Base-by-base conservation (phyloP, 176 grass and related monocot species). In the Aegilops bicornis region DNA sequence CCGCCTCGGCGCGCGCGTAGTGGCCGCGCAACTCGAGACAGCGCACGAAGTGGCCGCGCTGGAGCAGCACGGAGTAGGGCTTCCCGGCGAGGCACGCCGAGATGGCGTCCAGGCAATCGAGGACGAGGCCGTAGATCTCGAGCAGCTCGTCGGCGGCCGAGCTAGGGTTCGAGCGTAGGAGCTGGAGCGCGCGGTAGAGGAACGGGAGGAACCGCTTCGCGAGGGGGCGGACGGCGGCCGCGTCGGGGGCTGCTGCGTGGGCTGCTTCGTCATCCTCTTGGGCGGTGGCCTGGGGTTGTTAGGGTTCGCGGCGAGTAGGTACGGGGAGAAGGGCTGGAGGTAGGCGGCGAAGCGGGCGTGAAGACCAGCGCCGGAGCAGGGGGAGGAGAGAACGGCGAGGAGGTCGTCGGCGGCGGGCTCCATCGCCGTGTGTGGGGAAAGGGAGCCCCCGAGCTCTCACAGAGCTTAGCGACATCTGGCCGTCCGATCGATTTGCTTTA, bases 201-300 rank as follows among this genome's bases (percentile, higher is more conserved):
- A 98, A 98, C 20, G 89, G 71, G 54, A 98, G 87, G 59, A 92
- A 98, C 4, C 76, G 86, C 88, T 93, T 95, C 23, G 93, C 93
- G 24, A 98, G 88, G n/a, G 89, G 78, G 40, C 89, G 91, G 2
- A 90, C 67, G 7, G 88, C 32, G 33, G 47, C 42, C 43, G 76
- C 48, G 39, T 90, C 85, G n/a, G 71, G 77, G 58, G 87, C 76
- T 20, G 87, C 80, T 56, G 84, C 29, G 48, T 89, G 48, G 8
- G 69, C 43, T 72, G 82, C 85, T 78, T 97, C 32, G 83, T 20
- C 65, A 75, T 12, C 74, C 79, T 88, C 85, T 89, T 95, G 65
- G 78, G 63, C 54, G 76, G 83, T 4, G 76, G 83, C 11, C 81
- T 82, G 63, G 79, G 65, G 39, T 80, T 91, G 62, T 24, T 29